Percentiles rank a stretch among this genome's conserved stretches.
Evolutionary conservation across 225 moss, liverwort and hornwort species (phyloP).

Genomic region (Climacium dendroides): DNA sequence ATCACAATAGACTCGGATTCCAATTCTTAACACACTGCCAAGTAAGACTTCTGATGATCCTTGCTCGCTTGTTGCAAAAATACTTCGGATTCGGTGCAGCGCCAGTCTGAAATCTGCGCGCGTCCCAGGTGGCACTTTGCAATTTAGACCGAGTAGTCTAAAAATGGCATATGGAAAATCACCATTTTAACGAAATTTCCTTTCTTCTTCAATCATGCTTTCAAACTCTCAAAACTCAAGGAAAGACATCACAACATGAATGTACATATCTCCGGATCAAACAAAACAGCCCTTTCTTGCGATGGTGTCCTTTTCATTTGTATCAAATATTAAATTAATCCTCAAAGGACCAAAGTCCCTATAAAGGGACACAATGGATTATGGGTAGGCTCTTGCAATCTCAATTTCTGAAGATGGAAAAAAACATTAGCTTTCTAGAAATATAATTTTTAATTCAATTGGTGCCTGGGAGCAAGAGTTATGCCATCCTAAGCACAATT

Average conservation of each 20-base stretch:
- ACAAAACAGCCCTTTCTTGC: neutral
- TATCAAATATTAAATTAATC: neutral
- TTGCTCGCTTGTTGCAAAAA: neutral
- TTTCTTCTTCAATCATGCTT: no score
- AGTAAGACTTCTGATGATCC: neutral
- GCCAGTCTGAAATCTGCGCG: no score
- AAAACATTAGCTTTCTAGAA: neutral
- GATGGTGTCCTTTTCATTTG: neutral
- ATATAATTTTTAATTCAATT: neutral
- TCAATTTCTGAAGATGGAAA: neutral
- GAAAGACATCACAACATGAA: neutral
- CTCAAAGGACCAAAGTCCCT: neutral
- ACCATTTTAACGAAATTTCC: no score
- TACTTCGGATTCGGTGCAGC: neutral
- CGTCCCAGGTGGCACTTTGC: no score
- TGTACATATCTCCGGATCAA: neutral
- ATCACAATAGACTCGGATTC: neutral
- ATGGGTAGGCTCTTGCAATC: rapidly evolving
- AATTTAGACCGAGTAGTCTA: no score
- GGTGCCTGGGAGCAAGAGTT: rapidly evolving
- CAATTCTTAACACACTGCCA: neutral
- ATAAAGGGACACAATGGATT: neutral
- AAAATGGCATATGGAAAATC: no score
- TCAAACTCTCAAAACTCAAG: neutral
- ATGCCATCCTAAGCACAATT: neutral